A percentile compares a stretch with the other conserved stretches of the same genome.
Evolutionary conservation across 768 basidiomycete species (phyloP).

Genomic region (Tubosaeta sp.): DNA sequence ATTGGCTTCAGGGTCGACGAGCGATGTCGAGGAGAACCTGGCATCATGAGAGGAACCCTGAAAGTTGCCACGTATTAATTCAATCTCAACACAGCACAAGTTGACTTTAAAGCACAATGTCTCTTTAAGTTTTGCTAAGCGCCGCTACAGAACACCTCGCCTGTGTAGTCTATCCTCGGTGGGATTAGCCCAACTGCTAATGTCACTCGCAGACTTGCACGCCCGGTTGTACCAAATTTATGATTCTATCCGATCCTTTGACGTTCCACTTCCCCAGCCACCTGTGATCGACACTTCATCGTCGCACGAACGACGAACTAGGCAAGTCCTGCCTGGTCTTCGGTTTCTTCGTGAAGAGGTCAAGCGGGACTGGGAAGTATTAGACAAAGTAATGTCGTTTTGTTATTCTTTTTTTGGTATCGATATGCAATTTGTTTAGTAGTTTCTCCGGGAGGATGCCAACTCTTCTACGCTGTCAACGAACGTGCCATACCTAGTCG

Average conservation of each 20-base stretch:
- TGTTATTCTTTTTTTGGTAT: not conserved
- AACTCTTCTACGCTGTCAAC: conserved; percentile 45
- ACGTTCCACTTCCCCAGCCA: conserved; percentile 12
- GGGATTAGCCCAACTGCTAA: not conserved
- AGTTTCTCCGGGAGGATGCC: conserved; percentile 49
- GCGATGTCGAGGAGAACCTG: conserved; percentile 16
- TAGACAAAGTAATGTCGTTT: conserved; percentile 33
- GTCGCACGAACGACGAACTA: not conserved
- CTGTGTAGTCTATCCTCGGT: too few species aligned
- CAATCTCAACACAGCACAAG: not conserved
- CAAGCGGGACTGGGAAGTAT: conserved; percentile 38
- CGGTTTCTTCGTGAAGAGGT: conserved; percentile 40
- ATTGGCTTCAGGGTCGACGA: conserved; percentile 15
- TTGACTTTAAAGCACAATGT: too few species aligned
- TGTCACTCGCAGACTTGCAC: conserved; percentile 1
- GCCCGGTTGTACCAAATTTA: conserved; percentile 2
- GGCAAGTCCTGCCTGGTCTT: conserved; percentile 35
- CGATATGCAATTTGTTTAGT: conserved; percentile 36
- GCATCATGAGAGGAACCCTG: not conserved
- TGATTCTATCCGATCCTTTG: conserved; percentile 18
- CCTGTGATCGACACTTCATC: conserved; percentile 31
- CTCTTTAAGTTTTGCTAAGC: too few species aligned
- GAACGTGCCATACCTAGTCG: conserved; percentile 75
- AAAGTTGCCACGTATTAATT: not conserved
- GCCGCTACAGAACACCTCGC: too few species aligned